These are phyloP conservation scores for Rhizophagus sp. DNA, from an alignment of 192 early-diverging fungal species.

Conservation along the genomic window DNA sequence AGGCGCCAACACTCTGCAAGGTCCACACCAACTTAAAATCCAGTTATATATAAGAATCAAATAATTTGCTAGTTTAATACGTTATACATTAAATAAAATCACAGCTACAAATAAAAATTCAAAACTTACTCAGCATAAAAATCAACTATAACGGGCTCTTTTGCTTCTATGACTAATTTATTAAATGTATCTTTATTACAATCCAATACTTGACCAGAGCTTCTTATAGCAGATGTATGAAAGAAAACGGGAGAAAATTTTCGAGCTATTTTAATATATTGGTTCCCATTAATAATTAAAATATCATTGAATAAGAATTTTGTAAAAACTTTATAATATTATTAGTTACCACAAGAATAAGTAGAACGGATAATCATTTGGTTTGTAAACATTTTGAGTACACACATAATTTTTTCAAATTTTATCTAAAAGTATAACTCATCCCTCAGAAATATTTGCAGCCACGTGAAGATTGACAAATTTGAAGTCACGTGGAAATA, in stretches of 20 bases:
- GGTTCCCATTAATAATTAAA: background rate
- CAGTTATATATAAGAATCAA: background rate
- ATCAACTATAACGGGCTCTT: conserved; percentile 76
- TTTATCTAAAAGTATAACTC: too few species aligned
- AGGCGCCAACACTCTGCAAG: conserved; percentile 78
- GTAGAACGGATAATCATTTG: background rate
- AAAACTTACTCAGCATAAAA: conserved; percentile 73
- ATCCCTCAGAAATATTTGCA: too few species aligned
- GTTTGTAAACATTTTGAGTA: background rate
- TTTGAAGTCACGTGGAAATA: too few species aligned
- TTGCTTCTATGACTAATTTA: conserved; percentile 54
- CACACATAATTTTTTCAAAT: too few species aligned
- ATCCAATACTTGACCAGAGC: conserved; percentile 56
- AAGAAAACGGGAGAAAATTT: conserved; percentile 13
- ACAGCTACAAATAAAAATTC: background rate
- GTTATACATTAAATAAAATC: background rate
- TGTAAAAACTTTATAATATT: background rate
- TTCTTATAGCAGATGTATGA: conserved; percentile 30
- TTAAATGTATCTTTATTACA: conserved; percentile 62
- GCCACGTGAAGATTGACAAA: too few species aligned
- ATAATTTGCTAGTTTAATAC: background rate
- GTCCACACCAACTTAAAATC: conserved; percentile 73
- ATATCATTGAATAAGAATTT: background rate
- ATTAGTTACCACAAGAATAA: background rate
- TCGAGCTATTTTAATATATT: background rate